These are phyloP conservation scores for Fomitopsis betulina DNA, from an alignment of 1,284 basidiomycete species.

Conservation along the genomic window DNA sequence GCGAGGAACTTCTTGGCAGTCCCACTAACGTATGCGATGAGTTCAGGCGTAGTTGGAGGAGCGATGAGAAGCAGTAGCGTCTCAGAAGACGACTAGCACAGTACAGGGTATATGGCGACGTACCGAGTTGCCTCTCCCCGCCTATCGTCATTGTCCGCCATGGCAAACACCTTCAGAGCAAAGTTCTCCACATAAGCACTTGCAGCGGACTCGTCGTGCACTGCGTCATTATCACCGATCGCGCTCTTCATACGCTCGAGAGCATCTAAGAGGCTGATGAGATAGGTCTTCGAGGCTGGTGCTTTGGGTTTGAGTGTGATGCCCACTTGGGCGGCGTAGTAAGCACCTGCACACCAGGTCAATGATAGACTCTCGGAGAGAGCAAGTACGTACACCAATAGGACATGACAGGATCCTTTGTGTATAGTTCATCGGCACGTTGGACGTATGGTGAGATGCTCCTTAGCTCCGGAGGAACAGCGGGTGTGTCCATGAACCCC, in stretches of 20 bases:
- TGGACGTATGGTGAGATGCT: slow-evolving; percentile 78
- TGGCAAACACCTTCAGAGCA: slow-evolving; percentile 81
- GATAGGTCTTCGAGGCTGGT: slow-evolving; percentile 59
- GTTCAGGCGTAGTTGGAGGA: not conserved
- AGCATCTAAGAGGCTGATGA: slow-evolving; percentile 70
- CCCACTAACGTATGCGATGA: slow-evolving; percentile 39
- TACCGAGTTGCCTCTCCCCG: slow-evolving; percentile 72
- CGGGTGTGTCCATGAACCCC: slow-evolving; percentile 45
- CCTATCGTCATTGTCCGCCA: slow-evolving; percentile 91
- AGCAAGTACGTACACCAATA: slow-evolving; percentile 81
- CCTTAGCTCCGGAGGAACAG: slow-evolving; percentile 56
- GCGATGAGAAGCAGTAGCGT: not conserved
- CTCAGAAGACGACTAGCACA: slow-evolving; percentile 8
- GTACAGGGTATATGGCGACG: not conserved
- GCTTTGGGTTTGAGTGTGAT: slow-evolving; percentile 66
- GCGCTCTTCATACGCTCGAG: slow-evolving; percentile 82
- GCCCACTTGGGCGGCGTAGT: slow-evolving; percentile 87
- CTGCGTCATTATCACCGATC: slow-evolving; percentile 74
- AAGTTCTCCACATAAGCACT: slow-evolving; percentile 93
- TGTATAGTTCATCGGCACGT: slow-evolving; percentile 80
- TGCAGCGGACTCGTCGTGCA: slow-evolving; percentile 80
- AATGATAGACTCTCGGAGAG: slow-evolving; percentile 1
- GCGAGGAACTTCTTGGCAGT: slow-evolving; percentile 89
- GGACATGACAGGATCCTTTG: slow-evolving; percentile 80
- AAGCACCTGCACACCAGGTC: slow-evolving; percentile 54